A percentile compares a stretch with the other conserved stretches of the same genome.
Evolutionary conservation across 768 basidiomycete genomes (phyloP).

Genomic region (Xerocomellus amylosporus): DNA sequence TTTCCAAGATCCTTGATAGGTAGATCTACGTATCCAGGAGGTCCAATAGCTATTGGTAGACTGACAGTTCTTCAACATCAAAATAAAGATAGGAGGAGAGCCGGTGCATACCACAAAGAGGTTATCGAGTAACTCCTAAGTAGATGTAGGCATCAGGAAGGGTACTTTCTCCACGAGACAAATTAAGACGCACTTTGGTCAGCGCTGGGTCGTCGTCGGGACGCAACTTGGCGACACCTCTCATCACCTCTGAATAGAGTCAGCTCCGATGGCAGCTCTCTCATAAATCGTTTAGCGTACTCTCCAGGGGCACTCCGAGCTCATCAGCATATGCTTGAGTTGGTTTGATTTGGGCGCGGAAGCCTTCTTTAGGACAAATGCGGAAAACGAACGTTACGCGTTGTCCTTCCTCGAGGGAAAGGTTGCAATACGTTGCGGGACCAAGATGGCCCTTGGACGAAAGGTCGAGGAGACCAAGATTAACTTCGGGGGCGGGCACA

Average conservation of each 20-base stretch:
- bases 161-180: not conserved
- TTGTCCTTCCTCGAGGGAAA: slow-evolving; percentile 80
- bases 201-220: slow-evolving; percentile 69
- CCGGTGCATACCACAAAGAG: slow-evolving; percentile 48
- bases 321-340: slow-evolving; percentile 41
- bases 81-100: not conserved
- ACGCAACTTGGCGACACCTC: slow-evolving; percentile 44
- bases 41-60: slow-evolving; percentile 84
- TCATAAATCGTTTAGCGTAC: slow-evolving; percentile 24
- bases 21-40: slow-evolving; percentile 83
- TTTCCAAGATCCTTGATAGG: slow-evolving; percentile 92
- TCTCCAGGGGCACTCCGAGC: slow-evolving; percentile 46
- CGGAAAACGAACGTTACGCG: slow-evolving; percentile 85
- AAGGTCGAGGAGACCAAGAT: slow-evolving; percentile 62
- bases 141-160: not conserved
- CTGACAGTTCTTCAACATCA: slow-evolving; percentile 27
- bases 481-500: slow-evolving; percentile 49
- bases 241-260: slow-evolving; percentile 37
- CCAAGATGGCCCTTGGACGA: slow-evolving; percentile 75
- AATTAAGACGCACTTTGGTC: slow-evolving; percentile 45
- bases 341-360: slow-evolving; percentile 15
- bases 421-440: slow-evolving; percentile 51
- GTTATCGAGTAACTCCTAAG: slow-evolving; percentile 52
- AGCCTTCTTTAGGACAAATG: slow-evolving; percentile 50
- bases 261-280: not conserved